Percentiles rank a stretch among this genome's conserved stretches.
These are phyloP conservation scores for Xerocomus minutiporus DNA, from an alignment of 1,284 basidiomycete species.

Conservation along the genomic window DNA sequence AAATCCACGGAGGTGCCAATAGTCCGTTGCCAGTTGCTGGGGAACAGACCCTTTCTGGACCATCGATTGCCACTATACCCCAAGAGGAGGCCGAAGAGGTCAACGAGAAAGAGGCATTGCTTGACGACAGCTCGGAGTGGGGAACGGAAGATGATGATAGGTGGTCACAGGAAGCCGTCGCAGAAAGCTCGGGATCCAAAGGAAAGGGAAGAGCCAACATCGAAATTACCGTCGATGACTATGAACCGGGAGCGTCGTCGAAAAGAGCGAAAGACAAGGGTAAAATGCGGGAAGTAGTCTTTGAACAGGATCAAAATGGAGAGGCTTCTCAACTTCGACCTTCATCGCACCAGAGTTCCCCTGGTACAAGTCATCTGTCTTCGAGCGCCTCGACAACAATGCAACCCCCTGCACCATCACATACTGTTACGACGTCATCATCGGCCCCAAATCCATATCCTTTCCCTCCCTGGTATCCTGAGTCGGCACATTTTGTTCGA, in stretches of 20 bases:
- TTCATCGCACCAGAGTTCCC: constrained; percentile 12
- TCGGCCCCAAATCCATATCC: constrained; percentile 46
- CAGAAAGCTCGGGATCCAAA: constrained; percentile 19
- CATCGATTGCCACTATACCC: not conserved
- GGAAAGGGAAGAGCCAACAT: constrained; percentile 24
- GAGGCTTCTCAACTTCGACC: constrained; percentile 6
- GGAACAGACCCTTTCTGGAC: constrained; percentile 5
- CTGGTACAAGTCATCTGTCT: constrained; percentile 5
- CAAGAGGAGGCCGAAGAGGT: not conserved
- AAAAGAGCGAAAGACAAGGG: constrained; percentile 20
- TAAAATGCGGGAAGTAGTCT: constrained; percentile 19
- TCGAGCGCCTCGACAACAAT: constrained; percentile 4
- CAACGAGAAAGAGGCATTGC: not conserved
- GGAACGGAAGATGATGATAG: constrained; percentile 22
- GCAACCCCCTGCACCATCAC: not conserved
- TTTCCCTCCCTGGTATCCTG: constrained; percentile 60
- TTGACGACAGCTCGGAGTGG: constrained; percentile 10
- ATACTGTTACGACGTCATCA: not conserved
- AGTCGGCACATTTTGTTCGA: constrained; percentile 68
- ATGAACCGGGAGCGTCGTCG: constrained; percentile 8
- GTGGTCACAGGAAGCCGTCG: constrained; percentile 22
- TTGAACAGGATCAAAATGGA: constrained; percentile 9
- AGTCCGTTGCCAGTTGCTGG: not conserved
- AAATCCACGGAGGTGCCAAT: not conserved
- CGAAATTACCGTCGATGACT: constrained; percentile 12